phyloP scores from a whole-genome alignment of 192 early-diverging fungal species.

The Paraglomus brasilianum region DNA sequence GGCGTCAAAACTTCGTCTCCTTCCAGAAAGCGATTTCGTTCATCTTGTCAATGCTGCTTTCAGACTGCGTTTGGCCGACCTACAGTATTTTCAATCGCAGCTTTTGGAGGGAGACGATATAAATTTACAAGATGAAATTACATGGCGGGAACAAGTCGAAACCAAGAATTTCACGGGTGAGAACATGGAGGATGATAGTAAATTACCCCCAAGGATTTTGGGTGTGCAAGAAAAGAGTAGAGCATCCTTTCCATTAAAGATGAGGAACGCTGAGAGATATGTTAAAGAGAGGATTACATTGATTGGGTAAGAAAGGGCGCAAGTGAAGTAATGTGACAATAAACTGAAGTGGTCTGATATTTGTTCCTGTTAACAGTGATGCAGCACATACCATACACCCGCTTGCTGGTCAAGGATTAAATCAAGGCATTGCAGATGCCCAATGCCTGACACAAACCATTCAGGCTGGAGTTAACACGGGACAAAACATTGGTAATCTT shows the following conservation, averaged over 20 bases:
- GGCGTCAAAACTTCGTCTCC: constrained; percentile 59
- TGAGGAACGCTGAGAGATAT: constrained; percentile 81
- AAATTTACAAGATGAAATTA: constrained; percentile 56
- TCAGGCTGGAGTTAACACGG: constrained; percentile 60
- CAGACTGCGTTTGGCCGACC: constrained; percentile 63
- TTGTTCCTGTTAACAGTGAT: constrained; percentile 54
- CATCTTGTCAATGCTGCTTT: constrained; percentile 82
- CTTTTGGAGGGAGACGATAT: constrained; percentile 46
- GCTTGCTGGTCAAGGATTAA: constrained; percentile 94
- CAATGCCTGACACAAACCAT: constrained; percentile 65
- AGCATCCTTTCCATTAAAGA: constrained; percentile 78
- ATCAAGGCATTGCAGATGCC: constrained; percentile 89
- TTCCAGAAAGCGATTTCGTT: constrained; percentile 64
- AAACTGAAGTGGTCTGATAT: neutral
- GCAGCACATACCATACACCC: constrained; percentile 96
- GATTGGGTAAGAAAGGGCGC: constrained; percentile 61
- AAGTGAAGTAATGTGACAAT: neutral
- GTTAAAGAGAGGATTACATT: constrained; percentile 76
- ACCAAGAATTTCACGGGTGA: too few species aligned
- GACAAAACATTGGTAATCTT: constrained; percentile 76
- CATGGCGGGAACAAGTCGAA: constrained; percentile 65
- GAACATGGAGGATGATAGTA: neutral
- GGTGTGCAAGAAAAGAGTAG: constrained; percentile 64
- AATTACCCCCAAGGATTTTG: constrained; percentile 61
- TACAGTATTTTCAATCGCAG: constrained; percentile 67